These are phyloP conservation scores for Boletus edulis DNA, from an alignment of 768 basidiomycete genomes.

Conservation along the genomic window DNA sequence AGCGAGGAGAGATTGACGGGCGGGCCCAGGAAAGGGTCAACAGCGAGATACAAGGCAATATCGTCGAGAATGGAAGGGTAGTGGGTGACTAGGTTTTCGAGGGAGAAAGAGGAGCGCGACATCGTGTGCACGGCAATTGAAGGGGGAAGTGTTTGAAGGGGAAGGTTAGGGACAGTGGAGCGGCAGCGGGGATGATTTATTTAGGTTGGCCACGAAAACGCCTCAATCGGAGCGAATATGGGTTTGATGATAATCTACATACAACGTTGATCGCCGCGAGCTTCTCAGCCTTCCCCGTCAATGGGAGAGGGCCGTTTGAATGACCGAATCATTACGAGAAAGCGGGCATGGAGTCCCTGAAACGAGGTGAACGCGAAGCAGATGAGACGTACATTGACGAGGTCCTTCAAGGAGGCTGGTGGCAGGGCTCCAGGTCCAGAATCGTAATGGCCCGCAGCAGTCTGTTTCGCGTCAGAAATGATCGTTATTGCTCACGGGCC, in stretches of 20 bases:
- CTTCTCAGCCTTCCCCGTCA: slow-evolving; percentile 30
- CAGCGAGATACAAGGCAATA: slow-evolving; percentile 41
- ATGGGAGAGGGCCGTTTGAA: slow-evolving; percentile 27
- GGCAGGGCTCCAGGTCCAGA: not conserved
- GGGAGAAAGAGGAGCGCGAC: slow-evolving; percentile 5
- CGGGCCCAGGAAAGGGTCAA: slow-evolving; percentile 42
- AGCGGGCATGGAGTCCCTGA: slow-evolving; percentile 26
- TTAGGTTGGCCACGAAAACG: slow-evolving; percentile 27
- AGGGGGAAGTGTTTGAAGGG: slow-evolving; percentile 1
- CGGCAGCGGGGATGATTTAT: slow-evolving; percentile 21
- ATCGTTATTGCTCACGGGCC: not conserved
- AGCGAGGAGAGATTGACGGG: slow-evolving; percentile 39
- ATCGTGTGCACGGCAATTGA: not conserved
- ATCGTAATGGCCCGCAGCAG: not conserved
- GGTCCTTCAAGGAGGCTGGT: slow-evolving; percentile 4
- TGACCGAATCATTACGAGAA: slow-evolving; percentile 37
- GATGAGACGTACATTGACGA: slow-evolving; percentile 10
- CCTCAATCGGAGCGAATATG: slow-evolving; percentile 32
- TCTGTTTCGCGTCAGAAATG: slow-evolving; percentile 7
- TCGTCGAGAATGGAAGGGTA: slow-evolving; percentile 31
- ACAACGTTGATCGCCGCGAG: slow-evolving; percentile 36
- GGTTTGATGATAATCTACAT: slow-evolving; percentile 36
- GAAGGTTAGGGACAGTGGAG: slow-evolving; percentile 1
- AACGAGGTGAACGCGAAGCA: slow-evolving; percentile 22
- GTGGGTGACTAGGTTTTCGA: slow-evolving; percentile 18